These are phyloP conservation scores for Zymoseptoria passerinii DNA, from an alignment of 2,329 filamentous ascomycete genomes.

Conservation along the genomic window DNA sequence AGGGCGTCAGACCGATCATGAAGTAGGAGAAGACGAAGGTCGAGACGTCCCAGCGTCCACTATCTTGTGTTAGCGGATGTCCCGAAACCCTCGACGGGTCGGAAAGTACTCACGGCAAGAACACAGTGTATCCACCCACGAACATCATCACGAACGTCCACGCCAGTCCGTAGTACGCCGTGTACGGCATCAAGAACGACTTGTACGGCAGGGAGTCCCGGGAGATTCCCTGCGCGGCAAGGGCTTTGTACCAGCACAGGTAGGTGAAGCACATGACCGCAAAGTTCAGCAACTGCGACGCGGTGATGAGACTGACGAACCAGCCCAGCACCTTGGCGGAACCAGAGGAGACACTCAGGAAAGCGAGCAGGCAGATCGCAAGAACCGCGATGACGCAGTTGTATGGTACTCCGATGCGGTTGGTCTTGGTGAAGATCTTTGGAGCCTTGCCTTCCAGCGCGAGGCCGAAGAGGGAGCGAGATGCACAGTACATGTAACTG, in stretches of 20 bases:
- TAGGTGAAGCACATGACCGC: conserved; percentile 61
- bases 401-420: conserved; percentile 59
- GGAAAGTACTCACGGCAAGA: conserved; percentile 43
- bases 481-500: conserved; percentile 58
- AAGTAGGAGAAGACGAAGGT: conserved; percentile 67
- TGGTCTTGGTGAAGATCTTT: conserved; percentile 50
- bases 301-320: conserved; percentile 64
- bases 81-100: neutral
- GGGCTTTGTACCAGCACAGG: conserved; percentile 60
- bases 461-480: conserved; percentile 57
- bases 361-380: conserved; percentile 59
- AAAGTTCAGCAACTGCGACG: conserved; percentile 67
- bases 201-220: conserved; percentile 59
- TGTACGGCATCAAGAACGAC: conserved; percentile 59
- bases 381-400: conserved; percentile 62
- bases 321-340: conserved; percentile 60
- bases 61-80: neutral
- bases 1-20: conserved; percentile 62
- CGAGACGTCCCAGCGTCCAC: conserved; percentile 53
- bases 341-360: conserved; percentile 60
- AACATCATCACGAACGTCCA: conserved; percentile 64
- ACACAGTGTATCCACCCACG: conserved; percentile 68
- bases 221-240: conserved; percentile 59
- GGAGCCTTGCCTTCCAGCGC: conserved; percentile 52
- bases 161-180: conserved; percentile 55